These are phyloP conservation scores for Yamagishiella unicocca DNA, from an alignment of 139 green algal genomes.

Conservation along the genomic window DNA sequence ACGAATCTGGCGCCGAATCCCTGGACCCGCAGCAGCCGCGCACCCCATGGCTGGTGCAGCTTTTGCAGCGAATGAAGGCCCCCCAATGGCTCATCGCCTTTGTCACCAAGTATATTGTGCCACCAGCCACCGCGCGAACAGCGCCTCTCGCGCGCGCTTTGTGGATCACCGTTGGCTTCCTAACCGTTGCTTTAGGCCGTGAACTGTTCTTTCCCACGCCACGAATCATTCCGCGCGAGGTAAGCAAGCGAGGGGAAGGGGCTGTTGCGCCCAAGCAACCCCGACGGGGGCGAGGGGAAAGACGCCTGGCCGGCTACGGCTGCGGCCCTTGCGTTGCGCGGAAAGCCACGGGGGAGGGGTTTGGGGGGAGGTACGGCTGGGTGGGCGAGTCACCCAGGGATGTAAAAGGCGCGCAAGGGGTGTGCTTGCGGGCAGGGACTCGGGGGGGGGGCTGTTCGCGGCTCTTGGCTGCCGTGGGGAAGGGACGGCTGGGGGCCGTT, in stretches of 20 bases:
- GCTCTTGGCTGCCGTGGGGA: too few relatives aligned
- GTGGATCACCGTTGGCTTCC: conserved; percentile 22
- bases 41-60: background rate
- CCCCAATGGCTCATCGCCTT: conserved; percentile 6
- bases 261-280: too few relatives aligned
- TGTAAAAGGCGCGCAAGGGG: too few relatives aligned
- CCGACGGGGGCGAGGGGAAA: too few relatives aligned
- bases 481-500: too few relatives aligned
- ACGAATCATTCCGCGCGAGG: conserved; percentile 36
- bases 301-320: too few relatives aligned
- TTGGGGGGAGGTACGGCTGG: too few relatives aligned
- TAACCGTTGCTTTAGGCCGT: conserved; percentile 5
- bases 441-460: too few relatives aligned
- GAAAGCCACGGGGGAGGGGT: too few relatives aligned
- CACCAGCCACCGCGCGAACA: background rate
- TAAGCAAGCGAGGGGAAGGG: conserved; percentile 10
- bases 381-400: too few relatives aligned
- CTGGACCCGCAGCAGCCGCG: conserved; percentile 23
- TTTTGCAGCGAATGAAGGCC: background rate
- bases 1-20: background rate
- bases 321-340: too few relatives aligned
- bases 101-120: background rate
- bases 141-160: conserved; percentile 7
- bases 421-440: too few relatives aligned
- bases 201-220: conserved; percentile 8